Percentiles rank a stretch among this genome's conserved stretches.
Conservation (phyloP, 768 basidiomycete genomes). For the Naganishia kalamii region DNA sequence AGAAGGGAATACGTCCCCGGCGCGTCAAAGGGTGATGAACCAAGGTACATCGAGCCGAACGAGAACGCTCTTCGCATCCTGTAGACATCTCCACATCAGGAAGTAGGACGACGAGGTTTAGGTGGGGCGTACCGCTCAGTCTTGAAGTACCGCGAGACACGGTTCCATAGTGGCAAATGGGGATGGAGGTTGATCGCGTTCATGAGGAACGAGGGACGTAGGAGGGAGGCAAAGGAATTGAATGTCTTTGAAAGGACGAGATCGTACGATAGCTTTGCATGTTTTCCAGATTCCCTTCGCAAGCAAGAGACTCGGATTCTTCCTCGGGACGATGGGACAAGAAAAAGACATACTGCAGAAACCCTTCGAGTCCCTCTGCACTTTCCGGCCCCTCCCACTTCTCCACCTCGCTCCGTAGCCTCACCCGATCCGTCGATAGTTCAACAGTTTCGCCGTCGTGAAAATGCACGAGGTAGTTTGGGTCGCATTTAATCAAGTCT, state of each 20-base stretch:
- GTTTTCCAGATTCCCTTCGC: slow-evolving; percentile 38
- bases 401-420: slow-evolving; percentile 47
- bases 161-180: slow-evolving; percentile 42
- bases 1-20: slow-evolving; percentile 50
- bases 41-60: slow-evolving; percentile 49
- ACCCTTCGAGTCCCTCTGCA: slow-evolving; percentile 42
- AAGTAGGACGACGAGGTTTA: background rate
- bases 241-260: slow-evolving; percentile 49
- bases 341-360: slow-evolving; percentile 18
- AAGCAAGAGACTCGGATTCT: background rate
- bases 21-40: slow-evolving; percentile 49
- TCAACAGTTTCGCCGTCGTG: slow-evolving; percentile 48
- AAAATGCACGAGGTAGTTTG: slow-evolving; percentile 50
- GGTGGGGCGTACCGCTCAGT: slow-evolving; percentile 38
- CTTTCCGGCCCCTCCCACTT: slow-evolving; percentile 48
- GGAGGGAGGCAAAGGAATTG: slow-evolving; percentile 42
- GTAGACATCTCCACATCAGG: slow-evolving; percentile 23
- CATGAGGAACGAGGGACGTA: slow-evolving; percentile 44
- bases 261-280: slow-evolving; percentile 47
- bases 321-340: background rate
- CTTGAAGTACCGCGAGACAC: slow-evolving; percentile 41
- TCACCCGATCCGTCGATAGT: slow-evolving; percentile 45
- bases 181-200: slow-evolving; percentile 45
- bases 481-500: slow-evolving; percentile 49
- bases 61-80: slow-evolving; percentile 48